These are phyloP conservation scores for Leccinum angustisporum DNA, from an alignment of 1,284 basidiomycete species.

Conservation along the genomic window DNA sequence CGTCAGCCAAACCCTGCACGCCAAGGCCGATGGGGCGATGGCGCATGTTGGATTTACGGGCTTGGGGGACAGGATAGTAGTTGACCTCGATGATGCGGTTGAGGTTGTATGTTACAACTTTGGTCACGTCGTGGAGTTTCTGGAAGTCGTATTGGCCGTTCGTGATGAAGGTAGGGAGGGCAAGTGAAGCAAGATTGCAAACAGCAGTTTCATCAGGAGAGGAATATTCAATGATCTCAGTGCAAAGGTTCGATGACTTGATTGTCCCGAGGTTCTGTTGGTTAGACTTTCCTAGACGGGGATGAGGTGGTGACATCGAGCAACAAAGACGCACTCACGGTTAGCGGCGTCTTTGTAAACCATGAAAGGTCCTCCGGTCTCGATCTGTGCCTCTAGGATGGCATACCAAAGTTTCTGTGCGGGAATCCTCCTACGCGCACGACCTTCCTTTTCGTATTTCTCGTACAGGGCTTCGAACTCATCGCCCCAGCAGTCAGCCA, in stretches of 20 bases:
- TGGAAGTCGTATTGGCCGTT: slow-evolving; percentile 87
- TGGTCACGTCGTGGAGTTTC: slow-evolving; percentile 92
- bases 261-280: slow-evolving; percentile 99
- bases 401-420: slow-evolving; percentile 99
- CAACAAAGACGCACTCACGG: slow-evolving; percentile 43
- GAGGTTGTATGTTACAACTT: slow-evolving; percentile 91
- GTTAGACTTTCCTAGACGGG: slow-evolving; percentile 82
- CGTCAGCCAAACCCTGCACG: slow-evolving; percentile 97
- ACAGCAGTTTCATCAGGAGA: slow-evolving; percentile 98
- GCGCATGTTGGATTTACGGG: slow-evolving; percentile 92
- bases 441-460: slow-evolving; percentile 90
- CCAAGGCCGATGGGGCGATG: slow-evolving; percentile 98
- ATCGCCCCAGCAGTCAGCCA: slow-evolving; percentile 88
- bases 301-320: slow-evolving; percentile 5
- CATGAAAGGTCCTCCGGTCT: slow-evolving; percentile 99
- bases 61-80: slow-evolving; percentile 92
- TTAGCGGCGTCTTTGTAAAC: slow-evolving; percentile 94
- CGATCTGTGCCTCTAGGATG: slow-evolving; percentile 95
- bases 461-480: slow-evolving; percentile 92
- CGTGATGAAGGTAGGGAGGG: slow-evolving; percentile 86
- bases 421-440: slow-evolving; percentile 83
- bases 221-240: slow-evolving; percentile 99
- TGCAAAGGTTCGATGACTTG: slow-evolving; percentile 99
- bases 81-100: slow-evolving; percentile 95
- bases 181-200: slow-evolving; percentile 97